Evolutionary conservation across 352 stramenopile genomes (phyloP), one percentile per base, ranked within the genome.

Genomic region (Pythium phragmitis): DNA sequence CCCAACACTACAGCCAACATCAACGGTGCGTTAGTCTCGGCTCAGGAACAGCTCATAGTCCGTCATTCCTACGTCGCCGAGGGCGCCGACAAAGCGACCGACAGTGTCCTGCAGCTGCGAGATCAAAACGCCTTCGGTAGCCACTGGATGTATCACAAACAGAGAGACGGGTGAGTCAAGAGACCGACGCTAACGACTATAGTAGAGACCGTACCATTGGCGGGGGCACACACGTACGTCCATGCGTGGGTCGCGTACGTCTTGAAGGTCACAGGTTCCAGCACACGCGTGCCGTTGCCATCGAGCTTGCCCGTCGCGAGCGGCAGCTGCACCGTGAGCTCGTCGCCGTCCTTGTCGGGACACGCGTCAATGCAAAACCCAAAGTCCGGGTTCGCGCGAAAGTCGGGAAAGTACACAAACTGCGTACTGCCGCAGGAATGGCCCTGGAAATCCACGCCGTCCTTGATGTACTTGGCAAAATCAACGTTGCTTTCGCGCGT

Each of bases 371-470:
- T 79, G 65, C 85, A 94, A 34, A 94, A 66, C 4, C 85, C 85
- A 76, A 94, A 94, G 58, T 94, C 85, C 16, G 85, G 80, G 61
- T 92, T 91, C 4, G 19, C 34, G 13, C 69, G 54, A 45, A 85
- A 81, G 43, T 91, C 80, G 4, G 85, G 85, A 60, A 91, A 94
- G 50, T 91, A 94, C 4, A 94, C 80, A 51, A 85, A 89, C 9
- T 67, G 63, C 26, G 63, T 65, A 3, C n/a, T 7, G 14, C 72
- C 80, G 64, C 85, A 94, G 30, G 76, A 52, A 3, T 79, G 67
- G 34, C 85, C 85, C 12, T 84, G 74, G 62, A 88, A 94, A 63
- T 94, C 83, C 42, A 94, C 80, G 23, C 82, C 79, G 58, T 84
- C 85, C 41, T 84, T 85, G 60, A 94, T 89, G 62, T 91, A 88